Evolutionary conservation across 495 filamentous ascomycete genomes (phyloP), one percentile per base, ranked within the genome.

Genomic region (Penicillium silybi): DNA sequence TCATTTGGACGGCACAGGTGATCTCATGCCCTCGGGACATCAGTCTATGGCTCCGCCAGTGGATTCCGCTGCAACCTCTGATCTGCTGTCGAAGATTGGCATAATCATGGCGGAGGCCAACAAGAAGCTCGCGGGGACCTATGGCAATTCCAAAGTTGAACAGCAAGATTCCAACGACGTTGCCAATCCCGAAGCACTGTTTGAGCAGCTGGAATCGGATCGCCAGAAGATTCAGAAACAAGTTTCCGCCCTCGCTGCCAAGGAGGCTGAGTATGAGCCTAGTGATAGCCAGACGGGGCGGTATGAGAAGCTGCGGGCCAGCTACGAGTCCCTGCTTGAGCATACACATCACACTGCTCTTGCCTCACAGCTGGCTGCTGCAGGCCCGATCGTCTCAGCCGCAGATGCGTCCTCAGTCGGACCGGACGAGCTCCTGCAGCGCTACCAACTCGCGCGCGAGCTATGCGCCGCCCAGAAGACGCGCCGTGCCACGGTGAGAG

Each of bases 21-120:
- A 47, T 10, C 57, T 57, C 18, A 29, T 51, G 41, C 58, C 54
- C 42, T 50, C 67, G 8, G 69, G 71, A 23, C 54, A 45, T 29
- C 56, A 58, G 4, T 54, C 66, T 4, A 35, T 58, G 27, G 56
- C 57, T 6, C 57, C 50, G 4, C 52, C 57, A 0, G 49, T 66
- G 7, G 63, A 70, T 22, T 60, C 68, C 9, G 41, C 69, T 20
- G 63, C 63, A 23, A 71, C 65, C 2, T 63, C 71, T 0, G 58
- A 67, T 9, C 54, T 77, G 17, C 67, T 74, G 15, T 58, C 69
- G 16, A 74, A 69, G 53, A 75, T 77, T 42, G 61, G 67, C n/a
- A 35, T 55, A 1, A 68, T 77, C 25, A 75, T 77, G 74, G 58
- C 66, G 0, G 74, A 77, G 22, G 72, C 74, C 10, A 74, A 72